These are phyloP conservation scores for Linaria vulgaris DNA, from an alignment of 257 asterid species.

Conservation along the genomic window DNA sequence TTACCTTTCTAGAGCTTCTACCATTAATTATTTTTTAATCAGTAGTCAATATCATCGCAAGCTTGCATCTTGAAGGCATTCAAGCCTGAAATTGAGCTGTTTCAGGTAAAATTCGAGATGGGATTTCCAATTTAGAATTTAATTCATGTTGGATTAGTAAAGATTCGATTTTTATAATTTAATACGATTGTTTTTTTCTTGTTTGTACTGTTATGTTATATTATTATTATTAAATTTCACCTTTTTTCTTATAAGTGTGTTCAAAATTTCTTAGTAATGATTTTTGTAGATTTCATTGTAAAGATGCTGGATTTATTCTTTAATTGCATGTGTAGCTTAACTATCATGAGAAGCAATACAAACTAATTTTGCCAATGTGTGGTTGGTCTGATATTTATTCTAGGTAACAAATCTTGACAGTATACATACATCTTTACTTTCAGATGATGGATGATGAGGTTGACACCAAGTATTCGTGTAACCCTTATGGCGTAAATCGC, in stretches of 20 bases:
- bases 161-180: constrained; percentile 19
- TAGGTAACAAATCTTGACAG: no score
- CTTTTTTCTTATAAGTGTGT: constrained; percentile 6
- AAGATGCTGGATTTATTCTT: not conserved
- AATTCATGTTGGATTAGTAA: constrained; percentile 21
- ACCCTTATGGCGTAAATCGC: constrained; percentile 34
- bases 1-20: not conserved
- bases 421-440: not conserved
- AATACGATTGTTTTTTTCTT: not conserved
- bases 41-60: constrained; percentile 11
- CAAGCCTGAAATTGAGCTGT: constrained; percentile 18
- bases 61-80: constrained; percentile 25
- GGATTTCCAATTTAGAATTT: constrained; percentile 17
- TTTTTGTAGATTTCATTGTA: not conserved
- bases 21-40: constrained; percentile 3
- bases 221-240: not conserved
- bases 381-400: constrained; percentile 11
- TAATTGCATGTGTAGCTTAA: not conserved
- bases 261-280: not conserved
- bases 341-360: constrained; percentile 7
- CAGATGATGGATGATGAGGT: constrained; percentile 28
- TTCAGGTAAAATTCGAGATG: constrained; percentile 34
- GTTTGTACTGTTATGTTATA: not conserved
- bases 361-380: not conserved
- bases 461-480: constrained; percentile 5